Conservation (phyloP, 2,329 filamentous ascomycete species). For the Periconia sp. region DNA sequence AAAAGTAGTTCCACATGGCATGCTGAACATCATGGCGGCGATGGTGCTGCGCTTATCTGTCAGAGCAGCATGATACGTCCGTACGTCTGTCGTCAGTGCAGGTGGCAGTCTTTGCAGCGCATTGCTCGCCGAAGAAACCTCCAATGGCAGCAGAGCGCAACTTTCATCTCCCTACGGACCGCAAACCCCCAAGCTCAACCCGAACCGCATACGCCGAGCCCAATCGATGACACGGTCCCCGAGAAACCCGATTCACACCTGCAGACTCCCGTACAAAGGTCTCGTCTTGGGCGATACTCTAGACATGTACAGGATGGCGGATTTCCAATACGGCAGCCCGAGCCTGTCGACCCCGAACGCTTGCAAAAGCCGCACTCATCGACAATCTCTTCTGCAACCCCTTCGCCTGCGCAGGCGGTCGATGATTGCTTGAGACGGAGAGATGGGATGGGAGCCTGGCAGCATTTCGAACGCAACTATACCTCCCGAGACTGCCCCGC, state of each 20-base stretch:
- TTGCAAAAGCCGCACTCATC: too few species aligned
- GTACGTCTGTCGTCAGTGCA: slow-evolving; percentile 43
- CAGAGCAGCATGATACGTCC: slow-evolving; percentile 36
- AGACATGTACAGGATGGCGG: not conserved
- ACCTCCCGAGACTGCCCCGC: slow-evolving; percentile 36
- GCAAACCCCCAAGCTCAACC: slow-evolving; percentile 12
- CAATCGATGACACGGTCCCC: too few species aligned
- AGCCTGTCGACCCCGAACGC: too few species aligned
- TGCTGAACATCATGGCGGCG: too few species aligned
- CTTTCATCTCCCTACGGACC: slow-evolving; percentile 37
- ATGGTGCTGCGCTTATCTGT: too few species aligned
- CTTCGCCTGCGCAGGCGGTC: slow-evolving; percentile 12
- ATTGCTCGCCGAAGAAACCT: slow-evolving; percentile 10
- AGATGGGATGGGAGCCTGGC: slow-evolving; percentile 32
- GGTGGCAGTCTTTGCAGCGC: slow-evolving; percentile 26
- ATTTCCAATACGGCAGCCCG: not conserved
- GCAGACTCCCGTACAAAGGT: too few species aligned
- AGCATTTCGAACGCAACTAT: slow-evolving; percentile 32
- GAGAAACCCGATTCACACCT: too few species aligned
- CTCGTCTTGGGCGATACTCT: too few species aligned
- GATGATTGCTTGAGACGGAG: slow-evolving; percentile 4
- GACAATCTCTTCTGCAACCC: too few species aligned
- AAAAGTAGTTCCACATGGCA: not conserved
- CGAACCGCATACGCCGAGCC: slow-evolving; percentile 8
- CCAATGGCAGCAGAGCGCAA: slow-evolving; percentile 40